phyloP scores from a whole-genome alignment of 192 early-diverging fungal genomes.

The Geranomyces variabilis region DNA sequence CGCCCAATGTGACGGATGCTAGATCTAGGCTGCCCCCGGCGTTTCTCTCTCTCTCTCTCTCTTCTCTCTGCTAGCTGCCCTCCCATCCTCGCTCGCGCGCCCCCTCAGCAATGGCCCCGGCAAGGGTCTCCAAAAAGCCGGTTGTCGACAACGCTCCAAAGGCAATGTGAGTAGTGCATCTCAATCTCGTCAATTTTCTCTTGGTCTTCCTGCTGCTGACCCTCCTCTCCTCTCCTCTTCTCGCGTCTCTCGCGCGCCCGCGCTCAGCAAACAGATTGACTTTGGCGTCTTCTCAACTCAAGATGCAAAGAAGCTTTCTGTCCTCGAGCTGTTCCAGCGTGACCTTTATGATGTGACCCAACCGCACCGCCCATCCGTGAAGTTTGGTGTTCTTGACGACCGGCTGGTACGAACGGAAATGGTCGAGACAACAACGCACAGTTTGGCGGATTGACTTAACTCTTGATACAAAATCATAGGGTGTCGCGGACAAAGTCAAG shows the following conservation, averaged over 20 bases:
- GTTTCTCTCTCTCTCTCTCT: no score
- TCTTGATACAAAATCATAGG: conserved; percentile 44
- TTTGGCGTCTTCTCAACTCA: conserved; percentile 92
- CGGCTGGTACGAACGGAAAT: conserved; percentile 71
- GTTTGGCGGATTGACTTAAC: neutral
- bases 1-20: no score
- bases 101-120: neutral
- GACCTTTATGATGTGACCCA: conserved; percentile 76
- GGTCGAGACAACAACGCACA: neutral
- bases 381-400: conserved; percentile 87
- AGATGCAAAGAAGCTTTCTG: conserved; percentile 85
- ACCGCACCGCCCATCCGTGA: conserved; percentile 76
- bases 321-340: conserved; percentile 88
- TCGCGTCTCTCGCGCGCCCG: neutral
- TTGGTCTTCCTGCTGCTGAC: no score
- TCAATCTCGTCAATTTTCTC: neutral
- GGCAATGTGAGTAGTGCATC: conserved; percentile 30
- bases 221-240: neutral
- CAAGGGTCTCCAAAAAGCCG: conserved; percentile 32
- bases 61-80: no score
- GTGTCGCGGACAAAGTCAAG: conserved; percentile 80
- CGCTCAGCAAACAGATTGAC: conserved; percentile 76
- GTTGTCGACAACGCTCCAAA: conserved; percentile 43
- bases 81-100: no score
- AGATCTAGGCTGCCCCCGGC: no score